Percentiles rank a stretch among this genome's conserved stretches.
phyloP scores from a whole-genome alignment of 106 monocot species.

The Acorus calamus region DNA sequence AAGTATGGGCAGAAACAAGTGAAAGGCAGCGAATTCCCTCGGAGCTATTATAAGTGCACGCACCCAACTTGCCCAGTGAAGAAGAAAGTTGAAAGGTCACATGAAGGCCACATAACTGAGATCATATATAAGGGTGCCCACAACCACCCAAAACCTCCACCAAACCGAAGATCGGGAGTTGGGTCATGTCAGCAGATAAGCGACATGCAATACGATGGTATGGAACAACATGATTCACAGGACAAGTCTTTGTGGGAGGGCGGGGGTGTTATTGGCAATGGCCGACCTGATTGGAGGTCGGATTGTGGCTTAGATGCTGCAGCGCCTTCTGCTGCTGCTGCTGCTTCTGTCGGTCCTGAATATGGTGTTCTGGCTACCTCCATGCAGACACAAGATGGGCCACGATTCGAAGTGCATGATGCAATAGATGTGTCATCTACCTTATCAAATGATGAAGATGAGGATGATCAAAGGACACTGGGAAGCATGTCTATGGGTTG shows the following conservation, averaged over 20 bases:
- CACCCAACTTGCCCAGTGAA: slow-evolving; percentile 67
- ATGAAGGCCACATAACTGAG: slow-evolving; percentile 60
- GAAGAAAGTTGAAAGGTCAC: slow-evolving; percentile 82
- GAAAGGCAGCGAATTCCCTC: slow-evolving; percentile 75
- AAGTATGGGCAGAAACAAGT: slow-evolving; percentile 97
- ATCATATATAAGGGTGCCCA: slow-evolving; percentile 85
- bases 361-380: slow-evolving; percentile 21
- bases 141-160: slow-evolving; percentile 53
- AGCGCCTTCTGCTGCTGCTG: slow-evolving; percentile 14
- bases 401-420: slow-evolving; percentile 32
- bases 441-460: slow-evolving; percentile 52
- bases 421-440: slow-evolving; percentile 40
- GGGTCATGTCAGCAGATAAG: slow-evolving; percentile 10
- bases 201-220: slow-evolving; percentile 26
- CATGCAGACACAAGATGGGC: slow-evolving; percentile 23
- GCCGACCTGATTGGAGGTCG: slow-evolving; percentile 15
- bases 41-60: slow-evolving; percentile 96
- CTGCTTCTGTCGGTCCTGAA: slow-evolving; percentile 9
- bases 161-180: slow-evolving; percentile 24
- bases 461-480: slow-evolving; percentile 33
- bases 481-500: slow-evolving; percentile 24
- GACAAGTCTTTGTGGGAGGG: slow-evolving; percentile 12
- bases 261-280: slow-evolving; percentile 3
- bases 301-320: slow-evolving; percentile 22
- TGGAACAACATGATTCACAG: slow-evolving; percentile 17